Evolutionary conservation across 495 filamentous ascomycete species (phyloP).

Genomic region (Trichoderma gamsii): DNA sequence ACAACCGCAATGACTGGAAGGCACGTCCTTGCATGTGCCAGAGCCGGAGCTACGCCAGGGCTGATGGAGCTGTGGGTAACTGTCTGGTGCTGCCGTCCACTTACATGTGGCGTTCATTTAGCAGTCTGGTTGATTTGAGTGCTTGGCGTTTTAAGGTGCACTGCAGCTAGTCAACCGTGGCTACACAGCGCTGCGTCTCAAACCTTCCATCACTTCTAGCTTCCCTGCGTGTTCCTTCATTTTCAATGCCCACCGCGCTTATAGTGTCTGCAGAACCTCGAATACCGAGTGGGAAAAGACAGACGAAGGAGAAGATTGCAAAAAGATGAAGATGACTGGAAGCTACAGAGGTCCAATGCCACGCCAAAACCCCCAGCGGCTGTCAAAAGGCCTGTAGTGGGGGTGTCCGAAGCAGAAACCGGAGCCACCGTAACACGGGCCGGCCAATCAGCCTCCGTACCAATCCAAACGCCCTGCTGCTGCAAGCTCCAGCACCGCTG

Average conservation of each 20-base stretch:
- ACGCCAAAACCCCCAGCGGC: background rate
- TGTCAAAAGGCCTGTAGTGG: background rate
- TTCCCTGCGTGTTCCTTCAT: background rate
- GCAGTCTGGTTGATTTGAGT: background rate
- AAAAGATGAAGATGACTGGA: background rate
- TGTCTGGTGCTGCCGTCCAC: background rate
- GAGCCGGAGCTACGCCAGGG: background rate
- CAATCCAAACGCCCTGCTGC: background rate
- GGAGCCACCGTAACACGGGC: background rate
- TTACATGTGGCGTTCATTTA: background rate
- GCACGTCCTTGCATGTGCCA: background rate
- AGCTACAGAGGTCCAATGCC: background rate
- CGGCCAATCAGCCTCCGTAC: background rate
- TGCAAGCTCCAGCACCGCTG: background rate
- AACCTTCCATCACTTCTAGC: background rate
- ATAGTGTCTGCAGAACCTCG: background rate
- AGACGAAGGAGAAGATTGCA: background rate
- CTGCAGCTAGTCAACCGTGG: background rate
- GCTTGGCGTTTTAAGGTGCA: background rate
- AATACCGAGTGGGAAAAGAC: background rate
- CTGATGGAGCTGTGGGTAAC: constrained; percentile 4
- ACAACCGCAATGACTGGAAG: background rate
- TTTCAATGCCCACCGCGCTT: background rate
- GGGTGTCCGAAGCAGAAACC: background rate
- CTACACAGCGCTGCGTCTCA: background rate